Evolutionary conservation across 192 early-diverging fungal genomes (phyloP).

Genomic region (Umbelopsis ramanniana): DNA sequence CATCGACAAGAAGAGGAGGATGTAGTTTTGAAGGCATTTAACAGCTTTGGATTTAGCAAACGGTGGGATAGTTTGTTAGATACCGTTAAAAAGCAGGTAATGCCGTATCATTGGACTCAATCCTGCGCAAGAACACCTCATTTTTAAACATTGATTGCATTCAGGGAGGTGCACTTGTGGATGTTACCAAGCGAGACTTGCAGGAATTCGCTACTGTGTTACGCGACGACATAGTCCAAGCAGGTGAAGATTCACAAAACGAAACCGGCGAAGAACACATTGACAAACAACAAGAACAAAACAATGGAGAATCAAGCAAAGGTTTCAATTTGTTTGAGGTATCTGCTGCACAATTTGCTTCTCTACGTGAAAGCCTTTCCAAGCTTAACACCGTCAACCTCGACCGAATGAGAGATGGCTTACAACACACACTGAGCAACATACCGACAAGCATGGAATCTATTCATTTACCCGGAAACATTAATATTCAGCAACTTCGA

Average conservation of each 20-base stretch:
- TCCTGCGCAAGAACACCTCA: background rate
- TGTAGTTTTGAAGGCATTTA: constrained; percentile 39
- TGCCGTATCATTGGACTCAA: background rate
- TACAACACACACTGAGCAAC: constrained; percentile 24
- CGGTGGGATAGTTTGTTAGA: constrained; percentile 28
- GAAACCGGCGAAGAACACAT: constrained; percentile 38
- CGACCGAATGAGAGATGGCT: constrained; percentile 22
- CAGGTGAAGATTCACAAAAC: constrained; percentile 15
- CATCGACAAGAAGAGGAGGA: constrained; percentile 30
- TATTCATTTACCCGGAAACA: constrained; percentile 37
- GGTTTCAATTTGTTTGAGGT: constrained; percentile 1
- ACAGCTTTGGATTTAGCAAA: constrained; percentile 31
- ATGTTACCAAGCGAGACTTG: constrained; percentile 55
- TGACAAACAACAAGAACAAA: constrained; percentile 32
- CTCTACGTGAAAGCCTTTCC: constrained; percentile 30
- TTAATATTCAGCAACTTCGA: constrained; percentile 34
- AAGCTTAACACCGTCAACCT: constrained; percentile 30
- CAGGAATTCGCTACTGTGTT: constrained; percentile 53
- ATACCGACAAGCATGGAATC: constrained; percentile 12
- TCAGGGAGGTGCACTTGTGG: constrained; percentile 48
- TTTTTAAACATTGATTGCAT: background rate
- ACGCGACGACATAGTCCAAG: constrained; percentile 44
- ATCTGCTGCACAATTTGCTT: constrained; percentile 16
- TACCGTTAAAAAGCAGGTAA: constrained; percentile 44
- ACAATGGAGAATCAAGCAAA: constrained; percentile 27